Evolutionary conservation across 257 asterid genomes (phyloP).

Genomic region (Cordia subcordata): DNA sequence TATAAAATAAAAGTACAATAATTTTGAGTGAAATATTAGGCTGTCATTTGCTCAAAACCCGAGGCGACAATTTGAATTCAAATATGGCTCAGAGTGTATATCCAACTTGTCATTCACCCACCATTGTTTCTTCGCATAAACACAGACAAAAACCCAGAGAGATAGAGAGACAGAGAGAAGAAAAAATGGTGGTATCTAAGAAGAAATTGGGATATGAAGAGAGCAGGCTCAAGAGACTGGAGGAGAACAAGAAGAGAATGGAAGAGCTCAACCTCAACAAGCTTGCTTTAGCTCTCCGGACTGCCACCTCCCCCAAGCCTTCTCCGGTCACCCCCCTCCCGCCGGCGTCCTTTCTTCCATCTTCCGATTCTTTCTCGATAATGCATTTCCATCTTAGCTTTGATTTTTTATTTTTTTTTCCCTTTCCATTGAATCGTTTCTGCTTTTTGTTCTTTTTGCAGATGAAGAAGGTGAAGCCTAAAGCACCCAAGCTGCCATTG

Average conservation of each 20-base stretch:
- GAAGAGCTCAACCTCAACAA: conserved; percentile 62
- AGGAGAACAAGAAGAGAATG: conserved; percentile 70
- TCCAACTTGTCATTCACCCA: not conserved
- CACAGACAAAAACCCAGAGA: too few relatives aligned
- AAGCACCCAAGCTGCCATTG: conserved; percentile 30
- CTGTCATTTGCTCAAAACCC: not conserved
- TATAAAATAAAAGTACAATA: too few relatives aligned
- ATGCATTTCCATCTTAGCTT: not conserved
- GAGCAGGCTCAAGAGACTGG: conserved; percentile 49
- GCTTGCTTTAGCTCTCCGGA: conserved; percentile 46
- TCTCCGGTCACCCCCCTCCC: conserved; percentile 35
- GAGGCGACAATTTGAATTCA: not conserved
- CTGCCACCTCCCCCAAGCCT: conserved; percentile 31
- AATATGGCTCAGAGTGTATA: too few relatives aligned
- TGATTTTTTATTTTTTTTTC: too few relatives aligned
- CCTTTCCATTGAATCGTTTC: too few relatives aligned
- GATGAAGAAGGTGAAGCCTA: conserved; percentile 70
- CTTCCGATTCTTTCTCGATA: not conserved
- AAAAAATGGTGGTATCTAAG: conserved; percentile 54
- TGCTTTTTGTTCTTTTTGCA: conserved; percentile 11
- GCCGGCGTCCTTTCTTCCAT: not conserved
- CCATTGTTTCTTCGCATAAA: too few relatives aligned
- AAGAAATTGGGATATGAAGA: conserved; percentile 44
- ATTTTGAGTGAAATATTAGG: too few relatives aligned
- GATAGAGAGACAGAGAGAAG: not conserved